phyloP scores from a whole-genome alignment of 139 green algal genomes.

The Ettlia oleoabundans region DNA sequence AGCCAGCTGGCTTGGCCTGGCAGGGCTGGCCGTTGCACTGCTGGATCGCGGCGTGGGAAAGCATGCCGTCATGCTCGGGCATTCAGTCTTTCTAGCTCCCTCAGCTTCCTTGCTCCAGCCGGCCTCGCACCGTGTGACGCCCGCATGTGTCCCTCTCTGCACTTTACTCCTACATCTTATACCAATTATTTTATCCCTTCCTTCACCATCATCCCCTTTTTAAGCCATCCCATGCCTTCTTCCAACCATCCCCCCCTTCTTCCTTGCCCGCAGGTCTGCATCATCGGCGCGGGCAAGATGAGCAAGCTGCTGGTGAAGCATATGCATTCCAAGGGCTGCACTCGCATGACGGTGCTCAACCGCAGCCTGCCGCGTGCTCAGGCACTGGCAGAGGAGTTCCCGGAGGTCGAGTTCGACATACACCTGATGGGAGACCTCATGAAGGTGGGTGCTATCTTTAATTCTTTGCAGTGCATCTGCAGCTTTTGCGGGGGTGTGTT shows the following conservation, averaged over 20 bases:
- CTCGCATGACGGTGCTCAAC: constrained; percentile 92
- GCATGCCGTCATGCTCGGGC: too few species aligned
- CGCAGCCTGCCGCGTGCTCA: constrained; percentile 86
- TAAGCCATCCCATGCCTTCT: not conserved
- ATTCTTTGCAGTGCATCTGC: too few species aligned
- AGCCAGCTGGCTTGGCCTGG: too few species aligned
- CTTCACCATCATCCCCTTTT: not conserved
- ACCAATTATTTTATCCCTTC: not conserved
- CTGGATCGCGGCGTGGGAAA: too few species aligned
- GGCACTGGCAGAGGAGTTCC: constrained; percentile 94
- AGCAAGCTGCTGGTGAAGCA: constrained; percentile 98
- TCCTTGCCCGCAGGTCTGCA: constrained; percentile 76
- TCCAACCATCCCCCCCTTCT: not conserved
- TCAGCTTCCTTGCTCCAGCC: too few species aligned
- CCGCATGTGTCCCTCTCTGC: too few species aligned
- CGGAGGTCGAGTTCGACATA: constrained; percentile 94
- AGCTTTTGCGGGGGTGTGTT: not conserved
- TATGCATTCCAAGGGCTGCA: constrained; percentile 95
- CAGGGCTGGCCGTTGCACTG: too few species aligned
- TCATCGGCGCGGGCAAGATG: constrained; percentile 99
- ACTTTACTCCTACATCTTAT: too few species aligned
- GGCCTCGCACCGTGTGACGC: too few species aligned
- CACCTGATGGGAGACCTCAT: constrained; percentile 94
- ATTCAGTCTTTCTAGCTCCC: too few species aligned
- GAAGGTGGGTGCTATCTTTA: constrained; percentile 4